Evolutionary conservation across 1,284 basidiomycete species (phyloP).

Genomic region (Marasmius fiardii): DNA sequence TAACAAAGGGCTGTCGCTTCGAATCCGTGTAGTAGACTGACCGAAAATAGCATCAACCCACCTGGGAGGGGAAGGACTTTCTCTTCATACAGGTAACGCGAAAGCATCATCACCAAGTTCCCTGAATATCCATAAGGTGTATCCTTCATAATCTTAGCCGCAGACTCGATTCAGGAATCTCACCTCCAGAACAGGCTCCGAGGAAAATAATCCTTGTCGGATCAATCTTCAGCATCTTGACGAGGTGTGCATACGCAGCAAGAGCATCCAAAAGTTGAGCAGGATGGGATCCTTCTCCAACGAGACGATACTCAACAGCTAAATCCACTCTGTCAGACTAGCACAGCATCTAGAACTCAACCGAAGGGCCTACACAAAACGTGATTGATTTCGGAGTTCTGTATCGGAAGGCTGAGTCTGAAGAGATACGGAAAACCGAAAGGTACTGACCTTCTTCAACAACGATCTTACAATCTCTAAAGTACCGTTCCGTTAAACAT

Average conservation of each 20-base stretch:
- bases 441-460: slow-evolving; percentile 3
- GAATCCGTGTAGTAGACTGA: neutral
- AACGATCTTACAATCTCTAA: slow-evolving; percentile 9
- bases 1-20: neutral
- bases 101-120: slow-evolving; percentile 17
- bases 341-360: neutral
- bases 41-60: slow-evolving; percentile 20
- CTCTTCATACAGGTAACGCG: slow-evolving; percentile 19
- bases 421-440: neutral
- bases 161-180: no score
- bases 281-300: slow-evolving; percentile 19
- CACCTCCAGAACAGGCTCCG: slow-evolving; percentile 14
- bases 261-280: slow-evolving; percentile 22
- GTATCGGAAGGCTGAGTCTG: neutral
- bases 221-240: slow-evolving; percentile 11
- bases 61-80: slow-evolving; percentile 19
- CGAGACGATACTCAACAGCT: slow-evolving; percentile 23
- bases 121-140: neutral
- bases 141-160: neutral
- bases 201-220: slow-evolving; percentile 19
- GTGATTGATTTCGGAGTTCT: slow-evolving; percentile 13
- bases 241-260: slow-evolving; percentile 20
- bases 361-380: slow-evolving; percentile 12
- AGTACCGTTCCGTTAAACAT: neutral
- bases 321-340: no score